A percentile compares a stretch with the other conserved stretches of the same genome.
Evolutionary conservation across 208 protist genomes (phyloP).

Genomic region (Strigomonas galati): DNA sequence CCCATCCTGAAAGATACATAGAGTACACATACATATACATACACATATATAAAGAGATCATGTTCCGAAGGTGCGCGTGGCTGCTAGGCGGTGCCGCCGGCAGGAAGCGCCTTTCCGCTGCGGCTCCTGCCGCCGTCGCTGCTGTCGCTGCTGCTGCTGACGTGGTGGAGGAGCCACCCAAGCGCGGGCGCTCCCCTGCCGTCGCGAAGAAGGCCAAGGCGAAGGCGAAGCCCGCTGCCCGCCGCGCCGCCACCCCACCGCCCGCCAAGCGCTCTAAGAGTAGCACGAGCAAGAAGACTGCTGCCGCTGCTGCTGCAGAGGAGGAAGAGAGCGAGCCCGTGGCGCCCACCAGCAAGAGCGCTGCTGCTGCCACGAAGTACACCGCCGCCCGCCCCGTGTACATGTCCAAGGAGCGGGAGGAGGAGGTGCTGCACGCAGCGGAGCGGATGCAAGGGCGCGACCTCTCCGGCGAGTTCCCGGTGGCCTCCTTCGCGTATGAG

Average conservation of each 20-base stretch:
- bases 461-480: conserved; percentile 71
- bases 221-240: background rate
- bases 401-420: conserved; percentile 64
- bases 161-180: background rate
- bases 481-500: conserved; percentile 80
- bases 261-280: too few relatives aligned
- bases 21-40: background rate
- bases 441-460: conserved; percentile 81
- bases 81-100: conserved; percentile 19
- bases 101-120: background rate
- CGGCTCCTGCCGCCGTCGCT: background rate
- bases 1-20: too few relatives aligned
- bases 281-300: background rate
- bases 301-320: background rate
- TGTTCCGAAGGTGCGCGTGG: conserved; percentile 8
- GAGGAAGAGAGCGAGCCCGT: background rate
- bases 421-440: conserved; percentile 59
- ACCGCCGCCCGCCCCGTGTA: conserved; percentile 32
- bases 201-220: background rate
- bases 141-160: background rate
- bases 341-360: background rate
- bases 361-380: background rate
- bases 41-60: background rate
- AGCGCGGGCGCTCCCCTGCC: background rate
- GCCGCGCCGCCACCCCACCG: too few relatives aligned